These are phyloP conservation scores for Knufia petricola DNA, from an alignment of 2,329 filamentous ascomycete genomes.

Conservation along the genomic window DNA sequence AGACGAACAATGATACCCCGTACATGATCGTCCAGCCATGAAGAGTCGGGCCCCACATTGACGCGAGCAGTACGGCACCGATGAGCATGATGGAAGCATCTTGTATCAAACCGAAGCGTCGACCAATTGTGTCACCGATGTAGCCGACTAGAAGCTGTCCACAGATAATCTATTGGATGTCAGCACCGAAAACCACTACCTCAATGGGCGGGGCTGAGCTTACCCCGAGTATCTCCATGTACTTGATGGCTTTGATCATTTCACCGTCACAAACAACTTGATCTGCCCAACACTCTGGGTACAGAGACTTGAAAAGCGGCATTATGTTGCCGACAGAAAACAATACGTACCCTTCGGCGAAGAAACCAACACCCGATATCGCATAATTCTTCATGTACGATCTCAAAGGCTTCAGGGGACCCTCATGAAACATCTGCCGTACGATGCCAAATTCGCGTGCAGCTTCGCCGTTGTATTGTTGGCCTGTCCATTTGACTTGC, in stretches of 20 bases:
- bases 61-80: neutral
- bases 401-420: neutral
- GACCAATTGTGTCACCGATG: neutral
- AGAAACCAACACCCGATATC: neutral
- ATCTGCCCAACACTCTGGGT: constrained; percentile 1
- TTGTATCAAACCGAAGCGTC: neutral
- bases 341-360: constrained; percentile 1
- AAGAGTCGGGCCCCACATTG: neutral
- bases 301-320: neutral
- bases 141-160: neutral
- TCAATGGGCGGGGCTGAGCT: no score
- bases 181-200: no score
- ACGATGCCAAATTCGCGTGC: neutral
- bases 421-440: neutral
- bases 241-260: constrained; percentile 1
- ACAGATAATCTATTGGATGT: neutral
- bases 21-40: neutral
- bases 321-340: constrained; percentile 2
- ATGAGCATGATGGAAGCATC: neutral
- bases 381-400: neutral
- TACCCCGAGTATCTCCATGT: neutral
- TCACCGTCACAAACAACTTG: neutral
- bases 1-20: neutral
- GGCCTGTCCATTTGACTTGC: no score
- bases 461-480: neutral